Percentiles rank a stretch among this genome's conserved stretches.
These are phyloP conservation scores for Danielia reshetovae DNA, from an alignment of 805 yeast species.

Conservation along the genomic window DNA sequence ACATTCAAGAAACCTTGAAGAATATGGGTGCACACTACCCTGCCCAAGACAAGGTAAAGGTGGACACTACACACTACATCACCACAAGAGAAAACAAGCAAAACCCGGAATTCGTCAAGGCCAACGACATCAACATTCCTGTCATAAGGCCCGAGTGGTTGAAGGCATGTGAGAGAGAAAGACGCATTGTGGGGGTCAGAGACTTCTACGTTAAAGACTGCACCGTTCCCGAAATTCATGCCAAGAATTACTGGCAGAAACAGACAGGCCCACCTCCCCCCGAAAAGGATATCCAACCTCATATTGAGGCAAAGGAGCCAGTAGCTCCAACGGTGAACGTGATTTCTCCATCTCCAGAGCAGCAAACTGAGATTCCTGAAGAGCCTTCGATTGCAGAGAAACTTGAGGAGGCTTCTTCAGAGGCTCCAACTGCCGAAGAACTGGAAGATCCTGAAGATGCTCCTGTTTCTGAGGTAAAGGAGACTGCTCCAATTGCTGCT, in stretches of 20 bases:
- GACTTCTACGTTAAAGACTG: slow-evolving; percentile 69
- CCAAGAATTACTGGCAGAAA: slow-evolving; percentile 38
- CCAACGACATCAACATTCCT: slow-evolving; percentile 83
- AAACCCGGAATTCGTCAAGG: slow-evolving; percentile 69
- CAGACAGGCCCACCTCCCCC: slow-evolving; percentile 1
- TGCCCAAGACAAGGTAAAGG: slow-evolving; percentile 64
- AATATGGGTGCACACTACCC: slow-evolving; percentile 79
- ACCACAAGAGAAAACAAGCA: slow-evolving; percentile 59
- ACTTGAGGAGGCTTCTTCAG: no score
- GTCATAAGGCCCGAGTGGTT: slow-evolving; percentile 96
- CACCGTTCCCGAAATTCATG: slow-evolving; percentile 40
- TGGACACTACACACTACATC: slow-evolving; percentile 94
- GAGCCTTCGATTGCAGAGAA: no score
- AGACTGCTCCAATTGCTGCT: no score
- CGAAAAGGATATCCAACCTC: not conserved
- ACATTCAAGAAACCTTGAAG: slow-evolving; percentile 57
- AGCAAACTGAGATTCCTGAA: no score
- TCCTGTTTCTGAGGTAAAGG: not conserved
- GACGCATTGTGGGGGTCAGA: slow-evolving; percentile 89
- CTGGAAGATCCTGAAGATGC: slow-evolving; percentile 1
- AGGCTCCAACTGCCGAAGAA: slow-evolving; percentile 4
- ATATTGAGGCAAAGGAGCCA: not conserved
- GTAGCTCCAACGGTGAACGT: not conserved
- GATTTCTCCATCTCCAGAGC: not conserved
- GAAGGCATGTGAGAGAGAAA: slow-evolving; percentile 85